These are phyloP conservation scores for Fusarium phyllophilum DNA, from an alignment of 2,329 filamentous ascomycete species.

Conservation along the genomic window DNA sequence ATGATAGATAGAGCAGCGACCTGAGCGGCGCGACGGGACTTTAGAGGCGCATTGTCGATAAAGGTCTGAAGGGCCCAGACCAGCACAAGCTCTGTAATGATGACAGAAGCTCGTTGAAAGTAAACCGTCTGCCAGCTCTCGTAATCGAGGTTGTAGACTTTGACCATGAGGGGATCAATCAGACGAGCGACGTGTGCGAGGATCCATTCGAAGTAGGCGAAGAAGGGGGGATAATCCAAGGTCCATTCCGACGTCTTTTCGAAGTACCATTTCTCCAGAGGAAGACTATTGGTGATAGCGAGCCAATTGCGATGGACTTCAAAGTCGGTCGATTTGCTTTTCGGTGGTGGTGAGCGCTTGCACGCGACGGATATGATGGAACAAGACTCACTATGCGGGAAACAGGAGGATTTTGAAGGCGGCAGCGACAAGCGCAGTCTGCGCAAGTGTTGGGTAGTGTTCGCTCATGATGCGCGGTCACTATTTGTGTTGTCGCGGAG, in stretches of 20 bases:
- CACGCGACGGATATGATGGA: neutral
- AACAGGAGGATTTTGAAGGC: conserved; percentile 93
- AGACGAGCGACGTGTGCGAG: conserved; percentile 83
- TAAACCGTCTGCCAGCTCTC: conserved; percentile 94
- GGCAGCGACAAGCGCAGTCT: conserved; percentile 86
- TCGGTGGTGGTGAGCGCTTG: neutral
- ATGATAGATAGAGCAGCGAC: conserved; percentile 89
- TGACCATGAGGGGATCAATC: conserved; percentile 83
- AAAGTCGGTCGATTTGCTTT: conserved; percentile 97
- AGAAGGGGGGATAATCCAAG: conserved; percentile 97
- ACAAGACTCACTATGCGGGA: conserved; percentile 83
- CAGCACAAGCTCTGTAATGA: conserved; percentile 84
- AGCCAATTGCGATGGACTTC: conserved; percentile 99
- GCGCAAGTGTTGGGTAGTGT: conserved; percentile 84
- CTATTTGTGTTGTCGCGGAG: conserved; percentile 20
- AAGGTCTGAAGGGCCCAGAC: conserved; percentile 85
- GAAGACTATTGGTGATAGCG: conserved; percentile 90
- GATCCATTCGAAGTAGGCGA: conserved; percentile 95
- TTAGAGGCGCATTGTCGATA: conserved; percentile 73
- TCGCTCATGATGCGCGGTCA: conserved; percentile 71
- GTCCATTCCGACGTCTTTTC: conserved; percentile 99
- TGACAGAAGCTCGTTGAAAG: conserved; percentile 91
- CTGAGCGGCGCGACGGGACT: conserved; percentile 80
- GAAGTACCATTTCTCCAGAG: conserved; percentile 91
- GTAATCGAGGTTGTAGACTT: conserved; percentile 82